Percentiles rank a stretch among this genome's conserved stretches.
Evolutionary conservation across 371 early-diverging fungal species (phyloP).

Genomic region (Gilbertella persicaria): DNA sequence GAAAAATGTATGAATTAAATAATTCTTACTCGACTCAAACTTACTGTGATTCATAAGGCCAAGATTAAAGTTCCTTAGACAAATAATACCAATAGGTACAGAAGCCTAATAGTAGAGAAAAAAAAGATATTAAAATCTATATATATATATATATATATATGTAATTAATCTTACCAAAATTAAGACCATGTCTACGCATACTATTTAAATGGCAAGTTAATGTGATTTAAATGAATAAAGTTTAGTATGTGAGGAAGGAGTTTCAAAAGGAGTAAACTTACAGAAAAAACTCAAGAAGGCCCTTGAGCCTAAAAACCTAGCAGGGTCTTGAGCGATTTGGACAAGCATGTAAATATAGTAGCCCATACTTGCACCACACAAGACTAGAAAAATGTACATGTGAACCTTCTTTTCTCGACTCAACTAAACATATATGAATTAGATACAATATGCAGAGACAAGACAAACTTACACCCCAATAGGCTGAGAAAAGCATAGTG

Average conservation of each 20-base stretch:
- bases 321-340: conserved; percentile 60
- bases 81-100: conserved; percentile 30
- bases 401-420: conserved; percentile 54
- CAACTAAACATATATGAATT: conserved; percentile 15
- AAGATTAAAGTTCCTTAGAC: conserved; percentile 30
- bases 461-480: conserved; percentile 74
- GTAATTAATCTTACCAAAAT: conserved; percentile 22
- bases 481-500: conserved; percentile 68
- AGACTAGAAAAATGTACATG: conserved; percentile 61
- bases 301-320: conserved; percentile 54
- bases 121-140: too few species aligned
- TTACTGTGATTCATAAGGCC: conserved; percentile 42
- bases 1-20: background rate
- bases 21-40: background rate
- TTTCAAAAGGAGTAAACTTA: conserved; percentile 17
- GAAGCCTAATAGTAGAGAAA: conserved; percentile 18
- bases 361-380: conserved; percentile 55
- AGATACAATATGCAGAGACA: conserved; percentile 46
- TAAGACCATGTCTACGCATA: conserved; percentile 32
- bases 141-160: background rate
- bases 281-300: conserved; percentile 74
- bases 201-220: conserved; percentile 3
- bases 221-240: background rate
- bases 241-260: background rate
- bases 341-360: conserved; percentile 77